Evolutionary conservation across 331 rosid genomes (phyloP).

Genomic region (Arachis monticola): DNA sequence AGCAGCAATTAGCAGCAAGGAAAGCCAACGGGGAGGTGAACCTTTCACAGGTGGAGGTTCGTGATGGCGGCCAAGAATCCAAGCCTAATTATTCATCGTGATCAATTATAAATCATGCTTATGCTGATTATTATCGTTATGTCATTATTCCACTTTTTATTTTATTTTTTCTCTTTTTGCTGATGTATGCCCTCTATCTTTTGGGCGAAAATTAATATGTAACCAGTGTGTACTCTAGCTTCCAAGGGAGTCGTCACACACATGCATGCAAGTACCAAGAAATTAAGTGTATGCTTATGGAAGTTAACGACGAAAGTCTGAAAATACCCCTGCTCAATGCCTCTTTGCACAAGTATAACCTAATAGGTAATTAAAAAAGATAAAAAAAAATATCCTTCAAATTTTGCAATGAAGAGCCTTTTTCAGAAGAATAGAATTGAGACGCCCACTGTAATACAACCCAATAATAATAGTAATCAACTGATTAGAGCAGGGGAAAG

Average conservation of each 20-base stretch:
- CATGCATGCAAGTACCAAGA: slow-evolving; percentile 4
- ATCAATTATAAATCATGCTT: no score
- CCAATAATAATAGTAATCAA: slow-evolving; percentile 33
- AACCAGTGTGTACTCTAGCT: no score
- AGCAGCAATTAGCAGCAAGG: slow-evolving; percentile 56
- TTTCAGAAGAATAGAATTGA: slow-evolving; percentile 62
- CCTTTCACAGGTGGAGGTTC: background rate
- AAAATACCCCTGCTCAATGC: background rate
- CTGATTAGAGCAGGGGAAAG: background rate
- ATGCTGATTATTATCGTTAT: no score
- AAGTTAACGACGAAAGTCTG: background rate
- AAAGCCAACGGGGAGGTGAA: slow-evolving; percentile 37
- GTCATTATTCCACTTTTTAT: no score
- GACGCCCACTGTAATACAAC: slow-evolving; percentile 66
- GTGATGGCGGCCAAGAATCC: background rate
- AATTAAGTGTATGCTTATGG: slow-evolving; percentile 4
- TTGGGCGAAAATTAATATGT: no score
- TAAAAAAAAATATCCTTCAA: background rate
- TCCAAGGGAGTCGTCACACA: no score
- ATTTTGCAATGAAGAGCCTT: slow-evolving; percentile 2
- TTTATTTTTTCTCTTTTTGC: no score
- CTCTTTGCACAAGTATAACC: slow-evolving; percentile 4
- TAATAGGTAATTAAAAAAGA: background rate
- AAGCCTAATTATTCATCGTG: no score
- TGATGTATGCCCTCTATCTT: no score